Percentiles rank a stretch among this genome's conserved stretches.
phyloP scores from a whole-genome alignment of 73 alveolate species.

The Symbiodinium pilosum region DNA sequence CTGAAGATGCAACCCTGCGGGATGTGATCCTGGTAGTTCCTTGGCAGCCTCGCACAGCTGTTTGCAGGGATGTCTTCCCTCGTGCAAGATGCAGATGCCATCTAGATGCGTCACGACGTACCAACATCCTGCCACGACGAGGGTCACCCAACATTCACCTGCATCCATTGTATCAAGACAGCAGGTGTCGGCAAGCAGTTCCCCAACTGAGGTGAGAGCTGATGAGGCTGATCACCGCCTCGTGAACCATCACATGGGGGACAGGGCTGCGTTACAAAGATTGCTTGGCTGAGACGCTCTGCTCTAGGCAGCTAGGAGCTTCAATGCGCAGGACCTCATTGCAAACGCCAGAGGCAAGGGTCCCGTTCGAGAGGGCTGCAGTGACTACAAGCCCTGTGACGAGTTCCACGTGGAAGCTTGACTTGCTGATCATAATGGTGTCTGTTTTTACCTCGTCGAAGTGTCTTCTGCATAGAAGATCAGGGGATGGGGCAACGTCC shows the following conservation, averaged over 20 bases:
- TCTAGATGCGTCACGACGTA: no score
- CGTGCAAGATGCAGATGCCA: no score
- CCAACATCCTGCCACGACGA: no score
- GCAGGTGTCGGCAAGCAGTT: no score
- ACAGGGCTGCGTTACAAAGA: not conserved
- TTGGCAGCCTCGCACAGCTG: not conserved
- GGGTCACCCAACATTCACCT: no score
- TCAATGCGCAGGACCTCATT: conserved; percentile 11
- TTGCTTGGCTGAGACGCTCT: not conserved
- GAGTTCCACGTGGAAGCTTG: conserved; percentile 46
- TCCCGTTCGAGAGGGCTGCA: conserved; percentile 44
- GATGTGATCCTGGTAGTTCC: conserved; percentile 73
- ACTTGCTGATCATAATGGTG: no score
- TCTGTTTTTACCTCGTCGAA: not conserved
- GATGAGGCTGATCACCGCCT: conserved; percentile 75
- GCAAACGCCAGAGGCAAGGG: conserved; percentile 75
- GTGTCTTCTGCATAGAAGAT: not conserved
- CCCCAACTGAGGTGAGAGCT: conserved; percentile 23
- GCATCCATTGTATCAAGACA: no score
- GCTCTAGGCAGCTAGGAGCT: not conserved
- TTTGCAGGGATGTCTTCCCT: no score
- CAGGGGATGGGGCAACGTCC: not conserved
- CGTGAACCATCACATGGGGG: conserved; percentile 80
- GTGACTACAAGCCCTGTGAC: conserved; percentile 71
- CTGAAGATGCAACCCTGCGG: conserved; percentile 96